Conservation (phyloP, 2,329 filamentous ascomycete genomes). For the Zymoseptoria brevis region DNA sequence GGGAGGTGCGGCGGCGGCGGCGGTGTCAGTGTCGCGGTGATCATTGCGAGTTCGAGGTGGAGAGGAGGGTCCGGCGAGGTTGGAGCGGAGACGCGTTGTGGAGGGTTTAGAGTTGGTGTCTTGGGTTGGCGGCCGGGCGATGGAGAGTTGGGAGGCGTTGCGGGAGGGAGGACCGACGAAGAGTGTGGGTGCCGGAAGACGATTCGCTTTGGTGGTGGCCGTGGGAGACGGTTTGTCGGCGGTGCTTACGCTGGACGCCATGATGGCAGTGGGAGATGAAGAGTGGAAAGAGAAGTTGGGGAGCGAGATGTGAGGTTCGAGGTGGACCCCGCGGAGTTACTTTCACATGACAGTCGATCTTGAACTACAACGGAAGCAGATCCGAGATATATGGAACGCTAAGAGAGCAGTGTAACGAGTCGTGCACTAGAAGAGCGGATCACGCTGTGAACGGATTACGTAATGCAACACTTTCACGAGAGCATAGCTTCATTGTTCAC, state of each 20-base stretch:
- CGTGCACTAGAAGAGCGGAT: no score
- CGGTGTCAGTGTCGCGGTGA: conserved; percentile 5
- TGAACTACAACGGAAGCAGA: neutral
- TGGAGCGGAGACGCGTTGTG: conserved; percentile 17
- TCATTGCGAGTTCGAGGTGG: conserved; percentile 4
- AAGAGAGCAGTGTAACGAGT: no score
- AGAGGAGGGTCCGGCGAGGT: conserved; percentile 7
- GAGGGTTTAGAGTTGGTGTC: conserved; percentile 11
- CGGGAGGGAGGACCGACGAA: conserved; percentile 76
- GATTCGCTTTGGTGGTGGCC: conserved; percentile 38
- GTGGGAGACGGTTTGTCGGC: conserved; percentile 23
- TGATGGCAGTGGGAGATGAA: no score
- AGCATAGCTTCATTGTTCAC: no score
- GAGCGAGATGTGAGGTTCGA: neutral
- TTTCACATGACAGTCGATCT: neutral
- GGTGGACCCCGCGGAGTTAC: neutral
- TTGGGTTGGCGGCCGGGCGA: conserved; percentile 27
- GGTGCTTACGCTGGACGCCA: conserved; percentile 1
- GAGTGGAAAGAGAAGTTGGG: no score
- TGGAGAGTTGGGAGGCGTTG: conserved; percentile 52
- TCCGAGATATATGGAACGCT: neutral
- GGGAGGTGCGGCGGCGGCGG: neutral
- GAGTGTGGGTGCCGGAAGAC: conserved; percentile 63
- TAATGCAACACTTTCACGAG: no score
- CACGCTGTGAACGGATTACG: no score